Evolutionary conservation across 441 rosid genomes (phyloP), one percentile per base, ranked within the genome.

Genomic region (Mallotus repandus): DNA sequence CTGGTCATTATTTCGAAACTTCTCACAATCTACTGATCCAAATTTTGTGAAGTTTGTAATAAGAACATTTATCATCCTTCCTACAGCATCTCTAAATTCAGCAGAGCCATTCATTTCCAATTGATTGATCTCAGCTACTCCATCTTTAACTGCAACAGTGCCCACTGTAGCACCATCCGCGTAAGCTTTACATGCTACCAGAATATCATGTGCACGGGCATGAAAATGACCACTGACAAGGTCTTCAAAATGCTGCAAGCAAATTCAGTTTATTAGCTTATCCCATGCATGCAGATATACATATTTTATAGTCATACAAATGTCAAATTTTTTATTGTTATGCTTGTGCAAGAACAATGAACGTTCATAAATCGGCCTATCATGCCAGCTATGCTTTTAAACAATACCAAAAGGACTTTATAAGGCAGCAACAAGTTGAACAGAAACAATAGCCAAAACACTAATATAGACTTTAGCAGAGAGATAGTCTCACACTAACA

Each of bases 191-290:
- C 89, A 85, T 55, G 92, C 87, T n/a, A 61, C 71, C 56, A 88
- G 73, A 76, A 88, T 86, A 74, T 80, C 79, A 62, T 4, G 78
- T 5, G 86, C 89, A 18, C 69, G 70, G 57, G 25, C 68, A 16
- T 80, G 83, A 48, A 88, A 88, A 78, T 88, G 89, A 8, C 84
- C 81, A 18, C 52, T 50, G 54, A 86, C 91, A 57, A 81, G 77
- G 56, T 76, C 88, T 74, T 86, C 87, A 65, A 88, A 86, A 72
- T 86, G 77, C 92, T 88, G 85, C 84, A 79, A 66, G 43, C 64
- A 80, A 66, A 80, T 22, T 25, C 22, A 66, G 48, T 1, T 35
- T 4, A 67, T 61, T 45, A 58, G 19, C 29, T 29, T 63, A 13
- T 18, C 7, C 49, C 53, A 10, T 13, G 35, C 45, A 13, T n/a